These are phyloP conservation scores for Croton setiger DNA, from an alignment of 441 rosid species.

Conservation along the genomic window DNA sequence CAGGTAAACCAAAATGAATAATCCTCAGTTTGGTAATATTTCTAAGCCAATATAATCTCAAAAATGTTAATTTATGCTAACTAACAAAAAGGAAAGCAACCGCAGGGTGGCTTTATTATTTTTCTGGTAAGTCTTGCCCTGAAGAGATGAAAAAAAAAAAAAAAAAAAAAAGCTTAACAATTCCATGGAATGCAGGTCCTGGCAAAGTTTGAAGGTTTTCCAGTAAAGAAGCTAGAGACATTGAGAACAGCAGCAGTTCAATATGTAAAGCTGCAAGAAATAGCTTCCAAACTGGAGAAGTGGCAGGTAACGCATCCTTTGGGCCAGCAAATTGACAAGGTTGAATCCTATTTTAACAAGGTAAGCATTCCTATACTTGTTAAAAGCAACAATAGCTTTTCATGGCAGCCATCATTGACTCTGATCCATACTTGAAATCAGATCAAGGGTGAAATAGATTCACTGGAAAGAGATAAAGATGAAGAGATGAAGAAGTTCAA, in stretches of 20 bases:
- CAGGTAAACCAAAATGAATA: conserved; percentile 20
- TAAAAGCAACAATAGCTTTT: not conserved
- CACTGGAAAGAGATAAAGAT: conserved; percentile 71
- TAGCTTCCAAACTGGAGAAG: conserved; percentile 47
- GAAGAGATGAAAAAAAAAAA: not conserved
- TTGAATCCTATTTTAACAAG: conserved; percentile 65
- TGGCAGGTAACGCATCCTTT: conserved; percentile 60
- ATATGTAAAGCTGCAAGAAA: conserved; percentile 44
- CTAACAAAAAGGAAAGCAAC: not conserved
- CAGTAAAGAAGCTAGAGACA: conserved; percentile 65
- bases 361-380: conserved; percentile 25
- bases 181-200: conserved; percentile 43
- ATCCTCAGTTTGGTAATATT: not conserved
- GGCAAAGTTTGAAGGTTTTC: conserved; percentile 74
- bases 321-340: conserved; percentile 53
- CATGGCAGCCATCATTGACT: not conserved
- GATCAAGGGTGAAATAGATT: conserved; percentile 70
- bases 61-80: not conserved
- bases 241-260: conserved; percentile 60
- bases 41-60: not conserved
- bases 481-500: conserved; percentile 70
- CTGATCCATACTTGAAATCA: conserved; percentile 17
- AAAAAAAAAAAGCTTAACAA: not conserved
- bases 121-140: not conserved
- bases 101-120: too few relatives aligned